Evolutionary conservation across 306 rosid species (phyloP).

Genomic region (Lathyrus tuberosus): DNA sequence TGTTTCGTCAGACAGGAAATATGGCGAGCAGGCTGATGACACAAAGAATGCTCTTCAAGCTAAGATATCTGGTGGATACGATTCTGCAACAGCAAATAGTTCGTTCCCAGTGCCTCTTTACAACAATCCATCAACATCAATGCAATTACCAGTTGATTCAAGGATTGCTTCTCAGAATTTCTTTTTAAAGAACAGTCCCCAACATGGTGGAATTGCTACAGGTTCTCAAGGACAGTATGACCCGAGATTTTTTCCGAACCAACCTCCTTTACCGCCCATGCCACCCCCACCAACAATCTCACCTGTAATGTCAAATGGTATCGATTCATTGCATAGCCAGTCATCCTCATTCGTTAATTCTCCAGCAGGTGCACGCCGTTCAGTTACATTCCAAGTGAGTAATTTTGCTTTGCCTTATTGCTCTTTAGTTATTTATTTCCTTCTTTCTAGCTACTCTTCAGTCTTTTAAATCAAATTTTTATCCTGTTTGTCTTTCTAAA

Average conservation of each 20-base stretch:
- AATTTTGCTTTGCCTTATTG: conserved; percentile 24
- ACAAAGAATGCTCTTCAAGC: conserved; percentile 52
- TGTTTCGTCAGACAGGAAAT: conserved; percentile 85
- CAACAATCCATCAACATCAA: conserved; percentile 56
- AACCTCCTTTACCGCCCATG: conserved; percentile 96
- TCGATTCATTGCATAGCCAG: conserved; percentile 66
- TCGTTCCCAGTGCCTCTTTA: conserved; percentile 61
- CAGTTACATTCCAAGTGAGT: conserved; percentile 65
- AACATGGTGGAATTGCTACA: conserved; percentile 65
- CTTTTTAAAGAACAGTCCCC: conserved; percentile 67
- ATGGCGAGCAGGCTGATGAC: conserved; percentile 80
- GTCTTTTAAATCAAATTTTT: conserved; percentile 28
- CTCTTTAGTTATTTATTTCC: conserved; percentile 33
- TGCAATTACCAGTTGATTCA: conserved; percentile 63
- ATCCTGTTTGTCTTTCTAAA: conserved; percentile 24
- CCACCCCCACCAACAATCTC: conserved; percentile 80
- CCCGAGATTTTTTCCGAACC: conserved; percentile 72
- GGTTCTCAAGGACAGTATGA: conserved; percentile 84
- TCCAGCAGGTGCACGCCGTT: conserved; percentile 65
- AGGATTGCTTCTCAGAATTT: conserved; percentile 64
- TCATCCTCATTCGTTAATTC: conserved; percentile 65
- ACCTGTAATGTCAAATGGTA: conserved; percentile 61
- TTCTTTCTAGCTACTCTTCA: conserved; percentile 27
- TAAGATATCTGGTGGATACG: conserved; percentile 65
- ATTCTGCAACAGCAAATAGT: conserved; percentile 54